These are phyloP conservation scores for Debaryomycetaceae sp. DNA, from an alignment of 1,139 yeast species.

Conservation along the genomic window DNA sequence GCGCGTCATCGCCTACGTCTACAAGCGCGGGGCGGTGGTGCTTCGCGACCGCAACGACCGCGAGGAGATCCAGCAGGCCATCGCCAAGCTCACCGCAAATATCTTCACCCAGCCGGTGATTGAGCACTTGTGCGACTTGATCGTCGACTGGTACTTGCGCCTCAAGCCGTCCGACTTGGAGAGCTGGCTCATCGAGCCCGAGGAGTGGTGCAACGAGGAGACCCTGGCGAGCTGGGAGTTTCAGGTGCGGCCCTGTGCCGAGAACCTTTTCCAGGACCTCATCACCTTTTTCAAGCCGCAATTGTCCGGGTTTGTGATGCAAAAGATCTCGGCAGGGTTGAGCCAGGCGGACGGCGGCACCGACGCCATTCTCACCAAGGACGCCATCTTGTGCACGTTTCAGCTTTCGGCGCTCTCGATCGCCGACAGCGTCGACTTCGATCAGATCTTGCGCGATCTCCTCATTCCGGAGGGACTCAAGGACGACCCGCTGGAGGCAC, in stretches of 20 bases:
- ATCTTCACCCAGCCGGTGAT: conserved; percentile 58
- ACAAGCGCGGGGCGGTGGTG: conserved; percentile 64
- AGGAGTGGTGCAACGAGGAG: conserved; percentile 88
- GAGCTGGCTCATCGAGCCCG: conserved; percentile 81
- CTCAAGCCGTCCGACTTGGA: conserved; percentile 74
- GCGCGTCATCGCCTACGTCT: conserved; percentile 55
- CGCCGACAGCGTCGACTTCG: conserved; percentile 60
- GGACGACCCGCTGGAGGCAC: conserved; percentile 42
- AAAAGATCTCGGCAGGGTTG: conserved; percentile 55
- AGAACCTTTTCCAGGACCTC: conserved; percentile 74
- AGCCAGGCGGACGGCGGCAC: neutral
- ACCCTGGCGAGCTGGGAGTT: conserved; percentile 75
- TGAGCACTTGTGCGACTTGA: conserved; percentile 55
- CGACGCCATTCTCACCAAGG: conserved; percentile 61
- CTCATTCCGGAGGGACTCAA: conserved; percentile 65
- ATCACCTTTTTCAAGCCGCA: conserved; percentile 58
- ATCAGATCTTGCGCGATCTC: conserved; percentile 50
- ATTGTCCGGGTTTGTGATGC: conserved; percentile 58
- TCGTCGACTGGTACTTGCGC: conserved; percentile 70
- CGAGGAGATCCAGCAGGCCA: conserved; percentile 57
- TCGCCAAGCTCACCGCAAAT: conserved; percentile 44
- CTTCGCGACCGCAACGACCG: conserved; percentile 60
- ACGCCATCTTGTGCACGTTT: conserved; percentile 76
- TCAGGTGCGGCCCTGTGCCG: conserved; percentile 85
- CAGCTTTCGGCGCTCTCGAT: conserved; percentile 72